These are phyloP conservation scores for Pleurotus ostreatus DNA, from an alignment of 768 basidiomycete genomes.

Conservation along the genomic window DNA sequence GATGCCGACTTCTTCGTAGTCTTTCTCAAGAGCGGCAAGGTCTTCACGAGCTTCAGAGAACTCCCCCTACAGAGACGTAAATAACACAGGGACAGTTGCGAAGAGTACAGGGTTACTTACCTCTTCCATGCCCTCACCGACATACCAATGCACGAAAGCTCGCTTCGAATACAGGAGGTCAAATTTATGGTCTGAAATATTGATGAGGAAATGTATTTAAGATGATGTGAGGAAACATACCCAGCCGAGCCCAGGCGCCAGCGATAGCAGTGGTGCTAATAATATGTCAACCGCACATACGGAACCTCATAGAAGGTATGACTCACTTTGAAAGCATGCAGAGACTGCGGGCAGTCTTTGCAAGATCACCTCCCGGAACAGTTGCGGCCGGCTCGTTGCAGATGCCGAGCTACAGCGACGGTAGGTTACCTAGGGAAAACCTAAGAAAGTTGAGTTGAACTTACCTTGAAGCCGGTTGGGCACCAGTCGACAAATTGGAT, in stretches of 20 bases:
- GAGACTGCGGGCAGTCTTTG: slow-evolving; percentile 88
- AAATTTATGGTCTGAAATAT: slow-evolving; percentile 83
- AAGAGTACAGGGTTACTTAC: slow-evolving; percentile 21
- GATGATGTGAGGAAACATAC: slow-evolving; percentile 27
- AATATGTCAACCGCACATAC: neutral
- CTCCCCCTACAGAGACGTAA: slow-evolving; percentile 58
- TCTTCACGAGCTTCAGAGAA: slow-evolving; percentile 99
- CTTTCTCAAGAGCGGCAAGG: slow-evolving; percentile 98
- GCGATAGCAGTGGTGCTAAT: slow-evolving; percentile 88
- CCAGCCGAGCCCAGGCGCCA: slow-evolving; percentile 87
- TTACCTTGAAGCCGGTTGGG: slow-evolving; percentile 93
- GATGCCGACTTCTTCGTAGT: slow-evolving; percentile 79
- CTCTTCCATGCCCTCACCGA: slow-evolving; percentile 99
- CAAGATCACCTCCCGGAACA: slow-evolving; percentile 93
- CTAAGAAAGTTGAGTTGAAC: neutral
- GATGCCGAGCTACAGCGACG: slow-evolving; percentile 71
- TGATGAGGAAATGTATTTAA: slow-evolving; percentile 9
- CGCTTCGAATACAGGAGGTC: slow-evolving; percentile 97
- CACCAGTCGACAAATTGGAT: slow-evolving; percentile 99
- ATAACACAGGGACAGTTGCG: neutral
- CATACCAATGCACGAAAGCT: slow-evolving; percentile 92
- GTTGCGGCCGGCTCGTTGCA: slow-evolving; percentile 94
- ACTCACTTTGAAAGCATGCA: slow-evolving; percentile 93
- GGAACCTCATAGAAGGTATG: neutral
- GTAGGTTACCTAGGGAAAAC: slow-evolving; percentile 9